Percentiles rank a stretch among this genome's conserved stretches.
Evolutionary conservation across 225 moss, liverwort and hornwort species (phyloP).

Genomic region (Climacium dendroides): DNA sequence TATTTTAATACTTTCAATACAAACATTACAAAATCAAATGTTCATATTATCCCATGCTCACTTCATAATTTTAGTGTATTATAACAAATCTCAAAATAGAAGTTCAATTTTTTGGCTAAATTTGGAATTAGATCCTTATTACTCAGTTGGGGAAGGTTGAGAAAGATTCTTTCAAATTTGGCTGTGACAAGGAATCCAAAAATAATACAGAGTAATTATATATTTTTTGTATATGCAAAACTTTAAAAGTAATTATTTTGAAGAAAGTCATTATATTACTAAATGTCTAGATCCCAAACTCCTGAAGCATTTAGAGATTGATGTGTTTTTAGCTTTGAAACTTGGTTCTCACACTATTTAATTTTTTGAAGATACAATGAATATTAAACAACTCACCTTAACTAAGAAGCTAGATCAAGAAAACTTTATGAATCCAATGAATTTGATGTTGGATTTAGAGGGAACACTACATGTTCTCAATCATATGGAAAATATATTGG

Average conservation of each 20-base stretch:
- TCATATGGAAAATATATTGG: too few species aligned
- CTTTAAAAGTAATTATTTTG: too few species aligned
- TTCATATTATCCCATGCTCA: neutral
- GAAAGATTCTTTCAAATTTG: neutral
- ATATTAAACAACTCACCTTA: neutral
- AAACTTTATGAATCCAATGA: neutral
- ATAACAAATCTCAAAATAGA: neutral
- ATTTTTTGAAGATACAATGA: neutral
- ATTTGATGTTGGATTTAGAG: neutral
- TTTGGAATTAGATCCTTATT: neutral
- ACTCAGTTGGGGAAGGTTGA: neutral
- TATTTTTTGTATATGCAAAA: neutral
- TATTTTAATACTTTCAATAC: neutral
- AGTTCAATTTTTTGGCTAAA: accelerated
- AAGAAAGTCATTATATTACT: too few species aligned
- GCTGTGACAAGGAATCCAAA: accelerated
- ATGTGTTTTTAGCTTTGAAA: neutral
- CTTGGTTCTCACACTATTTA: neutral
- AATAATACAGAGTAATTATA: neutral
- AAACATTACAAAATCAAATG: neutral
- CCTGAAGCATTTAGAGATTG: neutral
- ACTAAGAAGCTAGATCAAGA: accelerated
- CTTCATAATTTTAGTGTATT: neutral
- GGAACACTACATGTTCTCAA: accelerated
- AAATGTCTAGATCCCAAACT: too few species aligned